Evolutionary conservation across 352 stramenopile species (phyloP), one percentile per base, ranked within the genome.

Genomic region (Globisporangium middletonii): DNA sequence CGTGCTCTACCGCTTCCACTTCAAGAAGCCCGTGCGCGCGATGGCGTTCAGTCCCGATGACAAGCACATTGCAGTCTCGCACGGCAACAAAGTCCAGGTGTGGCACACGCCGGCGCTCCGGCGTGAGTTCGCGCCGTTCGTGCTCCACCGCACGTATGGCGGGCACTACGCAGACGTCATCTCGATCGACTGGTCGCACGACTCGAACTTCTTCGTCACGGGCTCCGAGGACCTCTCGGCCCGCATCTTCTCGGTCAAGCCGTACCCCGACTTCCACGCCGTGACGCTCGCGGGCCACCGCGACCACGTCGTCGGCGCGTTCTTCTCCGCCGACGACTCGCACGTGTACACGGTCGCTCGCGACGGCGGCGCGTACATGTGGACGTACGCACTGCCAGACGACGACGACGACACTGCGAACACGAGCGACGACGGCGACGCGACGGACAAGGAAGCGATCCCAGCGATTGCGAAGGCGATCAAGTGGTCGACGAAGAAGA

Each of bases 1-100:
- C 8, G 88, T 98, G 47, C 72, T 98, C 19, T 95, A 98, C 67
- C 85, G 92, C 51, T 96, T 98, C 73, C 93, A 97, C 71, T 97
- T 98, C 59, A 97, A 97, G 67, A 86, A 93, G 53, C 86, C 74
- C 42, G 88, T 98, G 28, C 67, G 77, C 7, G 85, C 88, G 27
- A 64, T 97, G 35, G 73, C 58, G 49, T 98, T 98, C 71, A 96
- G 83, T 53, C 93, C 91, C 0, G 78, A 97, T 56, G 76, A 97
- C 71, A 65, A 71, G 30, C 96, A 77, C 63, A 86, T 98, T 63
- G 91, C 93, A 11, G 83, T 97, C 35, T 75, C 84, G 9, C 77
- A 94, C 41, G 92, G 88, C 57, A 96, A 83, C 65, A 96, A 97
- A 62, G 73, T 98, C 53, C 84, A 98, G 64, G 65, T 98, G 5